Percentiles rank a stretch among this genome's conserved stretches.
Conservation (phyloP, 129 eudicot genomes). For the Escallonia rubra region DNA sequence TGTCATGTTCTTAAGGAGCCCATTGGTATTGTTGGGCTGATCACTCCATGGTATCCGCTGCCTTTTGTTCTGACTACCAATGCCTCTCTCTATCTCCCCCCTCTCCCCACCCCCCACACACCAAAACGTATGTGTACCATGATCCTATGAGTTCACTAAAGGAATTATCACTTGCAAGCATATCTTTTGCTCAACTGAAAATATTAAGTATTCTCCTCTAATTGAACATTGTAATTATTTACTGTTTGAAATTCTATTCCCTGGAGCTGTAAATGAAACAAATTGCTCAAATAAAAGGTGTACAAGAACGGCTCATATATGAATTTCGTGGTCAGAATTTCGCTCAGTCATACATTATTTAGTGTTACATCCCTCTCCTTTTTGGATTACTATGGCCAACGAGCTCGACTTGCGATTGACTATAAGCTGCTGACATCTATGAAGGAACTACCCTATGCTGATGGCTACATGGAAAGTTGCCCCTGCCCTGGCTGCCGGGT, state of each 20-base stretch:
- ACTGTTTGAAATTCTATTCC: too few species aligned
- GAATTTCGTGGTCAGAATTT: too few species aligned
- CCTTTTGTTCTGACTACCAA: not conserved
- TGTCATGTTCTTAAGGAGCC: constrained; percentile 81
- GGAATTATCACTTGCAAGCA: not conserved
- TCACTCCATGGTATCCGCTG: constrained; percentile 79
- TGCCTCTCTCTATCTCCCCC: not conserved
- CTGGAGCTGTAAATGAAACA: too few species aligned
- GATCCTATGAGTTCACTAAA: not conserved
- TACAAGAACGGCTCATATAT: too few species aligned
- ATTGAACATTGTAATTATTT: too few species aligned
- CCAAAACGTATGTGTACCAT: not conserved
- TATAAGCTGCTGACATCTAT: not conserved
- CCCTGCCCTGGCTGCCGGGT: constrained; percentile 99
- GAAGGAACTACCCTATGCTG: constrained; percentile 91
- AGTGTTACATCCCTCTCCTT: too few species aligned
- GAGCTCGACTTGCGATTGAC: not conserved
- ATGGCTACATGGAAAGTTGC: constrained; percentile 99
- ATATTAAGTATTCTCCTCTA: too few species aligned
- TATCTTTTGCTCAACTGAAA: not conserved
- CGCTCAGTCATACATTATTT: too few species aligned
- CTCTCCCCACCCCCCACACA: not conserved
- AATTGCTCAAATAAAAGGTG: too few species aligned
- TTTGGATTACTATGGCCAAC: not conserved
- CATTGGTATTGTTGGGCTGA: constrained; percentile 89